phyloP scores from a whole-genome alignment of 148 eudicot genomes.

The Chenopodium album region DNA sequence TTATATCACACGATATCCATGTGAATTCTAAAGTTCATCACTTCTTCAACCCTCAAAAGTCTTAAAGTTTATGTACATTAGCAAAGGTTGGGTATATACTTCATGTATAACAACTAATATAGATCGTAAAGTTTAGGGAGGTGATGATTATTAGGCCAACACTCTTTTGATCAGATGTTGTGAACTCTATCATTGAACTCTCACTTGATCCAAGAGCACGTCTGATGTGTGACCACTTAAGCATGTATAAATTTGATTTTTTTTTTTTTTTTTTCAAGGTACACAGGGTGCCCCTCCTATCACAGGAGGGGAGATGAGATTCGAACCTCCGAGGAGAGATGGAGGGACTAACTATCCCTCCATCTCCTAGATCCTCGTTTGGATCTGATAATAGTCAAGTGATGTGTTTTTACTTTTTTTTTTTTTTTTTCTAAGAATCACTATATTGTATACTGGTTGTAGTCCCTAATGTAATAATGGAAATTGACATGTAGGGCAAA shows the following conservation, averaged over 20 bases:
- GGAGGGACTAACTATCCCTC: too few species aligned
- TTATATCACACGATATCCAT: background rate
- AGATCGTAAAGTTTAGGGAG: background rate
- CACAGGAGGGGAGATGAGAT: too few species aligned
- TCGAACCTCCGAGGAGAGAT: too few species aligned
- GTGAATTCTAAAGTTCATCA: slow-evolving; percentile 2
- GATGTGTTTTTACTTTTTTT: too few species aligned
- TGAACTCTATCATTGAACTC: background rate
- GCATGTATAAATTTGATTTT: too few species aligned
- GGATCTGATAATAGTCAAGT: too few species aligned
- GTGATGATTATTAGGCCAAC: background rate
- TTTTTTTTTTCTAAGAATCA: too few species aligned
- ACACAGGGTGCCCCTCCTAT: too few species aligned
- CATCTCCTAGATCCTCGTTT: too few species aligned
- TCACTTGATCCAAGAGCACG: background rate
- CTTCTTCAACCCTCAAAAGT: slow-evolving; percentile 1
- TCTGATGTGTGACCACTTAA: too few species aligned
- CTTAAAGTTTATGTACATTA: background rate
- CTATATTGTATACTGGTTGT: background rate
- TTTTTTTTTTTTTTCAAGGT: too few species aligned
- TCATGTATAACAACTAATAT: too few species aligned
- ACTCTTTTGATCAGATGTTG: background rate
- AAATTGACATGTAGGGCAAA: slow-evolving; percentile 23
- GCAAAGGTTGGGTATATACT: background rate
- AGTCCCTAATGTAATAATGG: slow-evolving; percentile 1